phyloP scores from a whole-genome alignment of 2,329 filamentous ascomycete genomes.

The Colletotrichum camelliae region DNA sequence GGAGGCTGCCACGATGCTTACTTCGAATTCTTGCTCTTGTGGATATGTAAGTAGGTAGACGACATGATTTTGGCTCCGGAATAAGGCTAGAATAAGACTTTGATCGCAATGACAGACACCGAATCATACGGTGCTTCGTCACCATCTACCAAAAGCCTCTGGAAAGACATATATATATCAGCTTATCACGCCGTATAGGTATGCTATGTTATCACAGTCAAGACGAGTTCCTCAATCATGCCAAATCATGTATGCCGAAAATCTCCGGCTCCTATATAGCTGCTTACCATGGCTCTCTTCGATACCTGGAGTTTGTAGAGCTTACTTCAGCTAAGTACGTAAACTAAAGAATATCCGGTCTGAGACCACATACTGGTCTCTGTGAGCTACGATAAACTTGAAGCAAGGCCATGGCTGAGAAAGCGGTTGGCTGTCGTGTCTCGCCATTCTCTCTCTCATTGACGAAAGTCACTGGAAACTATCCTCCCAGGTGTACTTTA shows the following conservation, averaged over 20 bases:
- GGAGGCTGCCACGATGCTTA: background rate
- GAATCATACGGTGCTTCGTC: background rate
- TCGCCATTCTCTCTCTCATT: no score
- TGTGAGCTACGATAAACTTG: background rate
- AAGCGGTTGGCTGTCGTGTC: no score
- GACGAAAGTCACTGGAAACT: no score
- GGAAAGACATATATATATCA: background rate
- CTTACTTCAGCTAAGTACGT: background rate
- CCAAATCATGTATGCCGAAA: background rate
- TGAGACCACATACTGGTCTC: no score
- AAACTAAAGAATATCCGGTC: background rate
- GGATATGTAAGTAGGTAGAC: background rate
- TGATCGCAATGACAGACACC: background rate
- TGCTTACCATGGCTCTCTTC: background rate
- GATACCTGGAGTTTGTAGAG: background rate
- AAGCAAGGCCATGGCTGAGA: no score
- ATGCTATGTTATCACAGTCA: background rate
- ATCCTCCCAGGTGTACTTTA: no score
- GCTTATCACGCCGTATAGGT: background rate
- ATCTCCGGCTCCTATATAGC: background rate
- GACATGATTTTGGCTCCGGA: background rate
- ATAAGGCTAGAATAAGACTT: fast-evolving
- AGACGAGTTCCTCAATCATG: fast-evolving
- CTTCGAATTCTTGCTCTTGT: background rate
- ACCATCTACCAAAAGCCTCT: background rate